Percentiles rank a stretch among this genome's conserved stretches.
phyloP scores from a whole-genome alignment of 2,329 filamentous ascomycete species.

The Trichoderma sp. region DNA sequence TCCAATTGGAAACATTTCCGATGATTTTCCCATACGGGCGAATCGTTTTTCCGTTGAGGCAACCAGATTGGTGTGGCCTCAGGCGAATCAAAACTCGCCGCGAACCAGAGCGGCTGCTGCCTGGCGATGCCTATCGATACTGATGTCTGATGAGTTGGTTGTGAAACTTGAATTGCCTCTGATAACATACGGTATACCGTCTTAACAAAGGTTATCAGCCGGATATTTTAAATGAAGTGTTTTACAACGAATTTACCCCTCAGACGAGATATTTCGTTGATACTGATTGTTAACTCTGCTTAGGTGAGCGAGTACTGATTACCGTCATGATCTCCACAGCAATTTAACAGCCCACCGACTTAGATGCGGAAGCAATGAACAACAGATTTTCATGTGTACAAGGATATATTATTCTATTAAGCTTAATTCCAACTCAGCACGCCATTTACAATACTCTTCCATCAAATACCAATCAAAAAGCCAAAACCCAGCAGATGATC shows the following conservation, averaged over 20 bases:
- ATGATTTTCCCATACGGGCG: neutral
- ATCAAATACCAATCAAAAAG: neutral
- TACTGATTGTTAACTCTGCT: neutral
- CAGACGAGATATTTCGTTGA: neutral
- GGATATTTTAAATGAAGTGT: neutral
- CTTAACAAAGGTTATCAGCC: neutral
- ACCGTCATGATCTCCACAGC: neutral
- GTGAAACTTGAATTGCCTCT: neutral
- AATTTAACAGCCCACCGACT: neutral
- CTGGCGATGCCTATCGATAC: neutral
- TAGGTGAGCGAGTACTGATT: neutral
- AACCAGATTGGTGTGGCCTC: neutral
- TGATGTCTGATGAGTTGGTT: neutral
- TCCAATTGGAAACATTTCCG: neutral
- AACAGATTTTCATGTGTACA: neutral
- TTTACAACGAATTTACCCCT: neutral
- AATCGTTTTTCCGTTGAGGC: neutral
- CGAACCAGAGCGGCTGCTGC: neutral
- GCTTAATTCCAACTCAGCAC: fast-evolving
- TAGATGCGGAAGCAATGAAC: neutral
- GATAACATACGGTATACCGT: neutral
- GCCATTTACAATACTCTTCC: fast-evolving
- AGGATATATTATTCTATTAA: neutral
- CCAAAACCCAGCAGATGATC: neutral
- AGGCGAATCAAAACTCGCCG: neutral